A percentile compares a stretch with the other conserved stretches of the same genome.
Conservation (phyloP, 768 basidiomycete species). For the Neoboletus magnificus region DNA sequence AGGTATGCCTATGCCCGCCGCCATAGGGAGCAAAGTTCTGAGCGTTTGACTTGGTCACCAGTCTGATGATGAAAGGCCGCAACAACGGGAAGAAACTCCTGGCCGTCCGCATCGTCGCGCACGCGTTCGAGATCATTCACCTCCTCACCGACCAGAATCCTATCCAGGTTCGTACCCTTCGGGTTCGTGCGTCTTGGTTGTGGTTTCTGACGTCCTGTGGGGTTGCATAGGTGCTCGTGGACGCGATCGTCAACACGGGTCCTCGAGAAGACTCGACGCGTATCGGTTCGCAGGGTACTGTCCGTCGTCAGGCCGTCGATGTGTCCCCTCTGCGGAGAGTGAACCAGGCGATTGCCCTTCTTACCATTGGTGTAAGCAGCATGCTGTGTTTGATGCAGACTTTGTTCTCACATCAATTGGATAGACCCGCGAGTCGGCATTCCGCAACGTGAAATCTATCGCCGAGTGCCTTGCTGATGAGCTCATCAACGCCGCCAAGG, state of each 20-base stretch:
- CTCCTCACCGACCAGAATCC: conserved; percentile 99
- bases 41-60: conserved; percentile 28
- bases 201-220: background rate
- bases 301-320: conserved; percentile 99
- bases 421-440: conserved; percentile 98
- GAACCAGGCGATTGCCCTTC: conserved; percentile 93
- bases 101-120: conserved; percentile 98
- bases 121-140: conserved; percentile 99
- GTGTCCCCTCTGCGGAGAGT: conserved; percentile 97
- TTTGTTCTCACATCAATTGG: conserved; percentile 2
- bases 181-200: too few relatives aligned
- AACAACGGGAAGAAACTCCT: conserved; percentile 99
- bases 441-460: conserved; percentile 99
- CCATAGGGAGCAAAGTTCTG: background rate
- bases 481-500: conserved; percentile 99
- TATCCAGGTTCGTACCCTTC: conserved; percentile 70
- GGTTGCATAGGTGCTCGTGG: conserved; percentile 76
- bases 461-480: conserved; percentile 99
- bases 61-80: conserved; percentile 99
- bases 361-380: conserved; percentile 87
- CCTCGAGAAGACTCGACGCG: conserved; percentile 99
- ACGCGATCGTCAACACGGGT: conserved; percentile 99
- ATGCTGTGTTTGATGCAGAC: background rate
- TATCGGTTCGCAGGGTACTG: conserved; percentile 99
- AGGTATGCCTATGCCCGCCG: conserved; percentile 48